Conservation (phyloP, 1,139 yeast genomes). For the Candida pseudoviswanathii region DNA sequence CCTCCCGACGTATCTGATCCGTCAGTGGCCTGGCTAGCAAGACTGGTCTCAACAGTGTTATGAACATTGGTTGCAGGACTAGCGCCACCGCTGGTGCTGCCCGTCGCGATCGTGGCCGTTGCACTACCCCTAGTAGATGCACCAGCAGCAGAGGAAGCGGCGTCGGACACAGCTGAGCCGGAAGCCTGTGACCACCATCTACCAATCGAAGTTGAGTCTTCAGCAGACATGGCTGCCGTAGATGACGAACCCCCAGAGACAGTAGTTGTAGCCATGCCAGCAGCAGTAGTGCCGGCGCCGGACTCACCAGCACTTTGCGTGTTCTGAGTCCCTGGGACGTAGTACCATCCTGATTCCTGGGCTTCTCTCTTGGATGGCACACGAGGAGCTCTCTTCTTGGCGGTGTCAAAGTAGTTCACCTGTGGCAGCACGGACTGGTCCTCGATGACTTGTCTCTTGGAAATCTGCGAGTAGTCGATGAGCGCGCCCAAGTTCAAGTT, state of each 20-base stretch:
- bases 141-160: too few species aligned
- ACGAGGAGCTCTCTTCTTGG: background rate
- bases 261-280: constrained; percentile 2
- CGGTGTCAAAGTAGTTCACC: background rate
- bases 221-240: too few species aligned
- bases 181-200: too few species aligned
- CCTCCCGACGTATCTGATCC: constrained; percentile 11
- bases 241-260: too few species aligned
- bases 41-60: constrained; percentile 6
- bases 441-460: background rate
- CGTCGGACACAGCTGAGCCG: too few species aligned
- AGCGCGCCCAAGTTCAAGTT: constrained; percentile 34
- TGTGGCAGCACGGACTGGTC: background rate
- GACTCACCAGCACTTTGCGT: background rate
- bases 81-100: background rate
- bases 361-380: constrained; percentile 2
- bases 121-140: too few species aligned
- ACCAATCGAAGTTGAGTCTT: too few species aligned
- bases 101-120: background rate
- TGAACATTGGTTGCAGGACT: background rate
- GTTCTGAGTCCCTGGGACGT: background rate
- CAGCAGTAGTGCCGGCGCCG: background rate
- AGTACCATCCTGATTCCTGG: constrained; percentile 7
- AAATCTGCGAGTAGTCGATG: constrained; percentile 15
- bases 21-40: constrained; percentile 5